These are phyloP conservation scores for Candida endomychidarum DNA, from an alignment of 805 yeast species.

Conservation along the genomic window DNA sequence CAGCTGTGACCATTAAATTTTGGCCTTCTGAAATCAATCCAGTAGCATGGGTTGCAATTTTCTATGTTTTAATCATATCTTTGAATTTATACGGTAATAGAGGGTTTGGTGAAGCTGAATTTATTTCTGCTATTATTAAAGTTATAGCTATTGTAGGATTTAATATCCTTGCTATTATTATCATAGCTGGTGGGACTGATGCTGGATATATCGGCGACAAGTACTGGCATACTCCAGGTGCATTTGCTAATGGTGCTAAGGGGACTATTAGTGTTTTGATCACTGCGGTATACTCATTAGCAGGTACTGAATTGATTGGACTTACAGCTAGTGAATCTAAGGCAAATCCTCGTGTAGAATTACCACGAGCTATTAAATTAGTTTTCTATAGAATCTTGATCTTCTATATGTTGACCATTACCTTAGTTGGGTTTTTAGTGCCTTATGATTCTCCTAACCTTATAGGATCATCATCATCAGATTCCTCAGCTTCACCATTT, in stretches of 20 bases:
- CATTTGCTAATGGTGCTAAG: constrained; percentile 42
- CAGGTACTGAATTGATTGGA: constrained; percentile 44
- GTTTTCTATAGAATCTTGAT: constrained; percentile 43
- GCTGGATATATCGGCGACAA: constrained; percentile 39
- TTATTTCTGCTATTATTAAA: constrained; percentile 34
- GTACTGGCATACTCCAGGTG: constrained; percentile 38
- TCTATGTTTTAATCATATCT: constrained; percentile 35
- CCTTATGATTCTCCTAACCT: constrained; percentile 29
- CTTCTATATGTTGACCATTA: constrained; percentile 41
- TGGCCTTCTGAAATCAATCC: constrained; percentile 40
- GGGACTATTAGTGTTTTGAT: constrained; percentile 40
- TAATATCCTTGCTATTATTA: constrained; percentile 38
- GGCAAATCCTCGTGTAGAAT: constrained; percentile 36
- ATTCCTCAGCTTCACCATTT: constrained; percentile 41
- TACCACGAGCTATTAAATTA: constrained; percentile 44
- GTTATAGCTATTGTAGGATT: constrained; percentile 41
- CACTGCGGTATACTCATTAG: constrained; percentile 43
- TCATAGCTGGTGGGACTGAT: constrained; percentile 43
- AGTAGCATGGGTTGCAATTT: constrained; percentile 43
- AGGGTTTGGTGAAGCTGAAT: constrained; percentile 41
- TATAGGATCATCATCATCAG: constrained; percentile 24
- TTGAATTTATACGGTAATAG: constrained; percentile 35
- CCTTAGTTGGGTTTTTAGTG: constrained; percentile 41
- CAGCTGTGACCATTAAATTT: constrained; percentile 39
- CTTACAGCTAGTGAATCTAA: constrained; percentile 40